Evolutionary conservation across 345 rosid species (phyloP), one percentile per base, ranked within the genome.

Genomic region (Linum tenue): DNA sequence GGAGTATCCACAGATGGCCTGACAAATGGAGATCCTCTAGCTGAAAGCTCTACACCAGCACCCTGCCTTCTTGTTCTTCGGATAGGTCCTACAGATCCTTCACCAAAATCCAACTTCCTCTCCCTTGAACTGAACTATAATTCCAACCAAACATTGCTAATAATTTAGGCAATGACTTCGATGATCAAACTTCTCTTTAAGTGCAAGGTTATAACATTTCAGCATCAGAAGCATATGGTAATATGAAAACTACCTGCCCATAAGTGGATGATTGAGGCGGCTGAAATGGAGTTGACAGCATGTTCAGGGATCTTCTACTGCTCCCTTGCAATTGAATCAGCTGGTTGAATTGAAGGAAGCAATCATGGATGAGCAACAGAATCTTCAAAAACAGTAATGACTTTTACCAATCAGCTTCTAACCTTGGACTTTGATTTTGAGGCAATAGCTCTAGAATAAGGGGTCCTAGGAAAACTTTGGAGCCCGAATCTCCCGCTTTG

Each of bases 361-460:
- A 55, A 73, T 53, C 70, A 53, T 56, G 4, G 41, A 7, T 44
- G 39, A 39, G 65, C 56, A 70, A 7, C 68, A 60, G 1, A 11
- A 62, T 51, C 51, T 64, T 41, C 22, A 71, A 62, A 17, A 42
- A 22, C 31, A 22, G 31, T 22, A 22, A 22, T 22, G 31, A 22
- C 31, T 22, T 22, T 22, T 22, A 22, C 31, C 31, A 22, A 22
- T 22, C 31, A 22, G 31, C 71, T 50, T 77, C 79, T 65, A 67
- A 86, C 97, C 95, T 70, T 78, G 60, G 91, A 82, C 81, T 82
- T 90, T 8, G 94, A 79, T 76, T 71, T 76, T 67, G 94, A 85
- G 63, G 72, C 78, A 59, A 80, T 79, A 63, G 78, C 64, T 79
- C 92, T 85, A 60, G 98, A 80, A 78, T 90, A 84, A 56, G 98